phyloP scores from a whole-genome alignment of 2,329 filamentous ascomycete species.

The Bipolaris bicolor region DNA sequence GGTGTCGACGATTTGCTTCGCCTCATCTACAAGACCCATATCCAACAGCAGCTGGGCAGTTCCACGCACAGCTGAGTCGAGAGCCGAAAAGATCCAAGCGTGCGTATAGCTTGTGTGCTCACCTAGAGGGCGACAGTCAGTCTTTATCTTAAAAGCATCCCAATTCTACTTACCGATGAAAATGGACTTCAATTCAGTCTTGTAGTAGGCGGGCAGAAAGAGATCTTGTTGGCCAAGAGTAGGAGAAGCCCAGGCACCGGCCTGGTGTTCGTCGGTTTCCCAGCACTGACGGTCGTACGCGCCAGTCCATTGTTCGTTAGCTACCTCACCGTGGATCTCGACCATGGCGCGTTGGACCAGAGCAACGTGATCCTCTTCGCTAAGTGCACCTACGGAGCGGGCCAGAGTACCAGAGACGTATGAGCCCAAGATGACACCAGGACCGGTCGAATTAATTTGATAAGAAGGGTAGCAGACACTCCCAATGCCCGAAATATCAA shows the following conservation, averaged over 20 bases:
- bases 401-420: constrained; percentile 60
- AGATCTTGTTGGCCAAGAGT: constrained; percentile 69
- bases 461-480: constrained; percentile 71
- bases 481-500: constrained; percentile 67
- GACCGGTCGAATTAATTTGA: constrained; percentile 67
- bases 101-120: constrained; percentile 62
- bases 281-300: constrained; percentile 70
- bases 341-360: constrained; percentile 69
- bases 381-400: constrained; percentile 55
- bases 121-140: neutral
- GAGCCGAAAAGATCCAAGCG: constrained; percentile 70
- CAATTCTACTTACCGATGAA: constrained; percentile 69
- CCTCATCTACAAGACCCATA: constrained; percentile 72
- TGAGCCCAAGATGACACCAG: constrained; percentile 66
- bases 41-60: constrained; percentile 68
- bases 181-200: constrained; percentile 71
- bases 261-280: constrained; percentile 66
- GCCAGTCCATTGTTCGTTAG: constrained; percentile 67
- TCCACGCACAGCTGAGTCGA: constrained; percentile 71
- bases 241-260: constrained; percentile 67
- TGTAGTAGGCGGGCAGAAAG: constrained; percentile 75
- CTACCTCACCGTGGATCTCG: constrained; percentile 68
- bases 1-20: constrained; percentile 66
- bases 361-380: constrained; percentile 67
- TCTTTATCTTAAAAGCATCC: neutral